phyloP scores from a whole-genome alignment of 805 yeast genomes.

The Ogataea neopini region DNA sequence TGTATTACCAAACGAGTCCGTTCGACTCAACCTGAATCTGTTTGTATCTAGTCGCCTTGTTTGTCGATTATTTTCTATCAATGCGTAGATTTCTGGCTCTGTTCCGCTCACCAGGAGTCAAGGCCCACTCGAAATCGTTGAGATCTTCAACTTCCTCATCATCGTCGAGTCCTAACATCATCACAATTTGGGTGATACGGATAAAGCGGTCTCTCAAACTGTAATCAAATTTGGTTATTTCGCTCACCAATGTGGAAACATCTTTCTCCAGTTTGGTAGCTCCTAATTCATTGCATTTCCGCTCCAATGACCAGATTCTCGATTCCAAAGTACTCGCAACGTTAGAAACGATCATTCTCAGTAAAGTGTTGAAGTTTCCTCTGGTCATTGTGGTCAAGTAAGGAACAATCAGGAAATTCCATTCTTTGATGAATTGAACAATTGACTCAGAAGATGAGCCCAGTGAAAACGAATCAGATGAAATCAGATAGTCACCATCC shows the following conservation, averaged over 20 bases:
- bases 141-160: slow-evolving; percentile 42
- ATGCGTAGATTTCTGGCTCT: slow-evolving; percentile 60
- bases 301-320: slow-evolving; percentile 64
- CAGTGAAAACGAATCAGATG: slow-evolving; percentile 22
- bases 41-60: too few species aligned
- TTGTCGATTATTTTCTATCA: slow-evolving; percentile 31
- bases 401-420: slow-evolving; percentile 68
- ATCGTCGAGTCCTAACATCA: slow-evolving; percentile 81
- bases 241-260: slow-evolving; percentile 68
- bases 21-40: too few species aligned
- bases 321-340: slow-evolving; percentile 62
- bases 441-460: slow-evolving; percentile 33
- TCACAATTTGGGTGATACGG: slow-evolving; percentile 79
- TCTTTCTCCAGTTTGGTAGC: slow-evolving; percentile 83
- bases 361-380: slow-evolving; percentile 51
- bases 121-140: slow-evolving; percentile 57
- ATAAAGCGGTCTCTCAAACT: slow-evolving; percentile 75
- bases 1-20: too few species aligned
- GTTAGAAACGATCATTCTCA: slow-evolving; percentile 50
- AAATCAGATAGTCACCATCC: slow-evolving; percentile 40
- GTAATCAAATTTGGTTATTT: slow-evolving; percentile 72
- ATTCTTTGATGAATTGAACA: slow-evolving; percentile 54
- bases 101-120: slow-evolving; percentile 74
- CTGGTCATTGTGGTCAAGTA: slow-evolving; percentile 41
- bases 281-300: slow-evolving; percentile 78